Evolutionary conservation across 2,329 filamentous ascomycete genomes (phyloP), one percentile per base, ranked within the genome.

Genomic region (Penicillium sp.): DNA sequence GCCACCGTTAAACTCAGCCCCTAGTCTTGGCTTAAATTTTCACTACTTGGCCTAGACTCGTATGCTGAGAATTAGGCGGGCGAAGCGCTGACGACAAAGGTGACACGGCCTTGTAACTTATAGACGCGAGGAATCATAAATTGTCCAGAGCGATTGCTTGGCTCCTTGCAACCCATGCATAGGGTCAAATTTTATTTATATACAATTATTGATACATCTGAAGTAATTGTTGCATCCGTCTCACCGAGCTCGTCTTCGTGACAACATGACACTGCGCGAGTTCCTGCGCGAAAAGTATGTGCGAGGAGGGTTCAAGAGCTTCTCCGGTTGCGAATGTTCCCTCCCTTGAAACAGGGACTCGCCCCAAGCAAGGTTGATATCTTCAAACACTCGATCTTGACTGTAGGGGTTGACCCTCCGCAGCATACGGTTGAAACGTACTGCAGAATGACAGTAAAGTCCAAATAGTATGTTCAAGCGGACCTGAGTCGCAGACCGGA

Each of bases 381-480:
- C 73, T 0, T 37, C 50, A 6, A 75, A 33, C 9, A 77, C 69
- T 25, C 64, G 65, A 14, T 70, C 61, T 9, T 69, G 44, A 27
- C 53, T 62, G 47, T 71, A 77, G 4, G 71, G 72, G 46, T 77
- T 77, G 31, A 69, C 62, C n/a, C 63, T 60, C 19, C 76, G 70
- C 53, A 77, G 56, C 45, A 68, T 66, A 9, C 73, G 72, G 43
- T 77, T 78, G 59, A 68, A 67, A 27, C 55, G 67, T 14, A 69
- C 68, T 25, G 58, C 69, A 2, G 74, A 76, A 21, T 59, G 56
- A 7, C 68, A 53, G 39, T 68, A 63, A 11, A 59, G 62, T 39
- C 71, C 73, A 54, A 72, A 79, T 1, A 79, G 67, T 10, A 73
- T 67, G 3, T 68, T 65, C 44, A 79, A 62, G 10, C 77, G 76